phyloP scores from a whole-genome alignment of 768 basidiomycete species.

The Ramaria sp. region DNA sequence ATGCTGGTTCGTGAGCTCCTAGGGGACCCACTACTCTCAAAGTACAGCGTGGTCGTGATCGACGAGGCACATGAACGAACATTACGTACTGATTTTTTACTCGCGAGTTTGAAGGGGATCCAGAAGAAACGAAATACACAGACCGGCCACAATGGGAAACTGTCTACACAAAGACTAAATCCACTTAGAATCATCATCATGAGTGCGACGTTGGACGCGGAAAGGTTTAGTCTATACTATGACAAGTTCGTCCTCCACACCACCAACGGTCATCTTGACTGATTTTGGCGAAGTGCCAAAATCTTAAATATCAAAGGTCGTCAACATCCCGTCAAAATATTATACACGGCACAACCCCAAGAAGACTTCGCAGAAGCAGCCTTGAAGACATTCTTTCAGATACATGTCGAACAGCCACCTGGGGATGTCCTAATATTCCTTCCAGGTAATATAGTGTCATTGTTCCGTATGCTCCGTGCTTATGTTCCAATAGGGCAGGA shows the following conservation, averaged over 20 bases:
- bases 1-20: constrained; percentile 94
- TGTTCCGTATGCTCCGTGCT: not conserved
- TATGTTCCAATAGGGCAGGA: constrained; percentile 59
- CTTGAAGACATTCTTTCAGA: constrained; percentile 88
- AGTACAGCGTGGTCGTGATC: constrained; percentile 82
- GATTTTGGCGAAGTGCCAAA: constrained; percentile 47
- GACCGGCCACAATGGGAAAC: constrained; percentile 30
- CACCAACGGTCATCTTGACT: not conserved
- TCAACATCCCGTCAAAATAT: constrained; percentile 83
- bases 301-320: constrained; percentile 89
- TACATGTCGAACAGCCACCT: constrained; percentile 67
- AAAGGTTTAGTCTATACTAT: constrained; percentile 87
- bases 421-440: constrained; percentile 94
- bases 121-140: constrained; percentile 49
- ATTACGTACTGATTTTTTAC: constrained; percentile 85
- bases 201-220: constrained; percentile 95
- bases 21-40: constrained; percentile 61
- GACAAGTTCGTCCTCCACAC: constrained; percentile 44
- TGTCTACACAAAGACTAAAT: constrained; percentile 28
- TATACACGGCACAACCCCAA: constrained; percentile 63
- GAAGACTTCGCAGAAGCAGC: constrained; percentile 84
- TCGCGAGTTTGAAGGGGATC: constrained; percentile 82
- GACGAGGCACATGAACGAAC: constrained; percentile 98
- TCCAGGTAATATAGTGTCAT: constrained; percentile 42
- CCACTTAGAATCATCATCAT: constrained; percentile 90